Evolutionary conservation across 148 eudicot species (phyloP).

Genomic region (Rhododendron vialii): DNA sequence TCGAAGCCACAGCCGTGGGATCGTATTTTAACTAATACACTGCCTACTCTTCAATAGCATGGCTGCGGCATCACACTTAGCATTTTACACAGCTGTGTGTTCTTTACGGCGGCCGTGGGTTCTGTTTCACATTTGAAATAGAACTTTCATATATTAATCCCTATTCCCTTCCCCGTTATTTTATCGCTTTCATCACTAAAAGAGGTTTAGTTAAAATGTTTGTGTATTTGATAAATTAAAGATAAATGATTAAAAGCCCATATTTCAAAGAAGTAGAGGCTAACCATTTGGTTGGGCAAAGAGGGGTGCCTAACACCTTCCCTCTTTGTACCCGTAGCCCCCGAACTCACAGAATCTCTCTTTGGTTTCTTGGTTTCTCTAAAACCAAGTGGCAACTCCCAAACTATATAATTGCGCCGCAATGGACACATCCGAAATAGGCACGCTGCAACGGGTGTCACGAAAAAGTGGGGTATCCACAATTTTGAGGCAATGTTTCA

Average conservation of each 20-base stretch:
- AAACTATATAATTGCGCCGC: background rate
- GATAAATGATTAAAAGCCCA: background rate
- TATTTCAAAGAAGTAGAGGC: background rate
- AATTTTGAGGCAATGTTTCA: background rate
- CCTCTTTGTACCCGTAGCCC: background rate
- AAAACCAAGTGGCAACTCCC: background rate
- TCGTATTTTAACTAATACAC: too few relatives aligned
- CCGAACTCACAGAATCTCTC: background rate
- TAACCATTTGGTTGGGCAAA: background rate
- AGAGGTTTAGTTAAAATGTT: too few relatives aligned
- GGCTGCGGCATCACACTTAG: too few relatives aligned
- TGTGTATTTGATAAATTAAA: background rate
- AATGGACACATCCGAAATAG: background rate
- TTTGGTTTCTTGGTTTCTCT: background rate
- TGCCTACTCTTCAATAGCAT: too few relatives aligned
- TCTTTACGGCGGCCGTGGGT: too few relatives aligned
- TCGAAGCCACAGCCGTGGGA: too few relatives aligned
- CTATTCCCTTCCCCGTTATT: too few relatives aligned
- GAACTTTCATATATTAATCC: too few relatives aligned
- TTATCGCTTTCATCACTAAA: too few relatives aligned
- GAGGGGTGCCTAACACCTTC: background rate
- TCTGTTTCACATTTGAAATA: too few relatives aligned
- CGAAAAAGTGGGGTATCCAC: too few relatives aligned
- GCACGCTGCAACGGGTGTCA: background rate
- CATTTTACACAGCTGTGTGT: too few relatives aligned